Base-by-base conservation (phyloP, 2,329 filamentous ascomycete species). In the Pezicula neosporulosa region DNA sequence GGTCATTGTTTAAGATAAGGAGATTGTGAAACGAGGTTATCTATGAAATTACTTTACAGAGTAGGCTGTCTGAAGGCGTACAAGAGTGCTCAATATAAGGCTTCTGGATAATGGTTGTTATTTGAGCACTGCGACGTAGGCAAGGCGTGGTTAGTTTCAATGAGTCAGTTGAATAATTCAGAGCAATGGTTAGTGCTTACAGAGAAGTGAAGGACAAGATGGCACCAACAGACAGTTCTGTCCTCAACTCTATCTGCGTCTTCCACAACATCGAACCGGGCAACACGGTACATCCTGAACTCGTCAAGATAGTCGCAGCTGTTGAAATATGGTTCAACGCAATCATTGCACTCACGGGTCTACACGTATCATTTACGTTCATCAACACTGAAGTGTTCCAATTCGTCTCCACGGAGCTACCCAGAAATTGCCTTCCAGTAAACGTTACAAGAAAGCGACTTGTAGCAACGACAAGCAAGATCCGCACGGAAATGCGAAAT, bases 231-330 rank as follows among this genome's bases (percentile, higher is more conserved):
- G 50, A 52, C 5, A 65, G 35, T 47, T 65, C 64, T 3, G 56
- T 48, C 16, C 27, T 42, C 19, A 50, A 13, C 19, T 63, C 60
- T 63, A 68, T 67, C 48, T 68, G 65, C 6, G 64, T 65, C 2
- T 58, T 61, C 61, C 64, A 69, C 4, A 70, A 52, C 15, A 70
- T 60, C 3, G 68, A 45, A 2, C 61, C 67, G 0, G 67, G 67
- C 6, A 70, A 54, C 1, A 69, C 52, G 0, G 63, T 63, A 8
- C 63, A 62, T 8, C 63, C 64, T 45, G 66, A 12, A 45, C 69
- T 66, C n/a, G 67, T 70, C 2, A 63, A 51, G 27, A 70, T 67
- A 6, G 66, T 65, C 6, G 60, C 60, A 15, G 58, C 63, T 2
- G 66, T 69, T 1, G 66, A 63, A 6, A 62, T 66, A 46, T 69